A percentile compares a stretch with the other conserved stretches of the same genome.
Conservation (phyloP, 768 basidiomycete genomes). For the Trametes punicea region DNA sequence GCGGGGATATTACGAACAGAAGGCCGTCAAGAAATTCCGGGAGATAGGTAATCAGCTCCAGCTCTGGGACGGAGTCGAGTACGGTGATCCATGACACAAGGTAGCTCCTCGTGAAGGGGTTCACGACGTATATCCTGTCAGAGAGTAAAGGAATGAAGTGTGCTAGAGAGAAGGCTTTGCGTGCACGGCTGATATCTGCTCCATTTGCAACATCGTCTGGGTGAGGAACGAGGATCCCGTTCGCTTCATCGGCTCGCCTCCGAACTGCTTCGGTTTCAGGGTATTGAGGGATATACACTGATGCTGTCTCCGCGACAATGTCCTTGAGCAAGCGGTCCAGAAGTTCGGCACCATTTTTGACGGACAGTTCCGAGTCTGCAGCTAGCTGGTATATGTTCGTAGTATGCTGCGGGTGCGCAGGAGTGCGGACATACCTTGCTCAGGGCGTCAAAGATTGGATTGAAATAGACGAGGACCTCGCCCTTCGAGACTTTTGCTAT, state of each 20-base stretch:
- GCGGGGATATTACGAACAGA: constrained; percentile 51
- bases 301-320: constrained; percentile 94
- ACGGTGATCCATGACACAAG: constrained; percentile 97
- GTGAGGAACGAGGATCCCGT: constrained; percentile 59
- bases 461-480: constrained; percentile 95
- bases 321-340: constrained; percentile 97
- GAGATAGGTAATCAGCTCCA: constrained; percentile 91
- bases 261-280: constrained; percentile 73
- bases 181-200: constrained; percentile 38
- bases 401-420: constrained; percentile 14
- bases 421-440: constrained; percentile 68
- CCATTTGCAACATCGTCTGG: constrained; percentile 48
- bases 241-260: constrained; percentile 30
- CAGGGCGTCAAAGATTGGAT: constrained; percentile 95
- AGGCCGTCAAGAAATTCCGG: constrained; percentile 95
- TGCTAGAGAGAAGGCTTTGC: constrained; percentile 88
- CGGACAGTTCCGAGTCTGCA: constrained; percentile 91
- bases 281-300: constrained; percentile 88
- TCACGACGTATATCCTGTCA: constrained; percentile 92
- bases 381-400: constrained; percentile 61
- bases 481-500: constrained; percentile 97
- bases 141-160: constrained; percentile 92
- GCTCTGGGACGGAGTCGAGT: constrained; percentile 92
- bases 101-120: constrained; percentile 93
- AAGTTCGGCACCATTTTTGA: constrained; percentile 97